Base-by-base conservation (phyloP, 768 basidiomycete species). In the Brasilioporus rufonigricans region DNA sequence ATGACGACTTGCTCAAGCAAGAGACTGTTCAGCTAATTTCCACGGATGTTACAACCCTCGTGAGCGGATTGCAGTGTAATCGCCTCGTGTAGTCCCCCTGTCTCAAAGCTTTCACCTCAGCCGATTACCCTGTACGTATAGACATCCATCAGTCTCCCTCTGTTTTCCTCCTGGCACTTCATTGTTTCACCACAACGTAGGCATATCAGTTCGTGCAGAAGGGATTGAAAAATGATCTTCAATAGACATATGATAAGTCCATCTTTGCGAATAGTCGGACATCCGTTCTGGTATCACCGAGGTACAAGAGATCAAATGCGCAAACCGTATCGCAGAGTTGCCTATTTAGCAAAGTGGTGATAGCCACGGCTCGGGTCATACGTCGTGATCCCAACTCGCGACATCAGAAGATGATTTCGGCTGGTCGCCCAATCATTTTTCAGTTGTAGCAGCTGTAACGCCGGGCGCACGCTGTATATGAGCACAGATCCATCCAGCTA, bases 331-430 rank as follows among this genome's bases (percentile, higher is more conserved):
- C n/a, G 48, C 35, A 39, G 13, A 29, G 36, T 49, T 52, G 24
- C 58, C 54, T 53, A 50, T 53, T 63, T 46, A 33, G 55, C 44
- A 23, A 48, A 5, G 24, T 46, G 38, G 46, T 50, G 48, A 39
- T 39, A 19, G 12, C 33, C 31, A 21, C 41, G 23, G 19, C 19
- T 21, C 36, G 40, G 46, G 29, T 44, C 51, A 50, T 40, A 38
- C 24, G 50, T 57, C 52, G 54, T 61, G 63, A 62, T 56, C n/a
- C 19, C 38, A 43, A 32, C 45, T 8, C 36, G 36, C 41, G 23
- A 59, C 44, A 65, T 44, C 57, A 54, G 39, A 27, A 36, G 32
- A 21, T 52, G 53, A 57, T 60, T 47, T 55, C 33, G 40, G 60
- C 45, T 53, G 60, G 36, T 44, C 39, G 52, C 12, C 23, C 7